Base-by-base conservation (phyloP, 139 green algal genomes). In the Microglena sp. region DNA sequence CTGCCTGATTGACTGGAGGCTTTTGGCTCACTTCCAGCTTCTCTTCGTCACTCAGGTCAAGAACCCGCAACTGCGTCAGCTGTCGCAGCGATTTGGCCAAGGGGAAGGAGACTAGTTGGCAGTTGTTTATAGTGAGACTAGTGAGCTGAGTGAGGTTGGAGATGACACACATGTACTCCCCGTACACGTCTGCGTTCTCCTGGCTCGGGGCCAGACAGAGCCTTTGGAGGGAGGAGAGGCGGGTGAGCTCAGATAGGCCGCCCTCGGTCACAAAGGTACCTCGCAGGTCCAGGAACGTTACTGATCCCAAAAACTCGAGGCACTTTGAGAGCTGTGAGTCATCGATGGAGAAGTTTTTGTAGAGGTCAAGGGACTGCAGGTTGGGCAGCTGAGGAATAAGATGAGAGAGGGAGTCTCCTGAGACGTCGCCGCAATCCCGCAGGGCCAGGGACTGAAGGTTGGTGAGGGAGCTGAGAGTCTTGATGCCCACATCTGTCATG, bases 41-140 rank as follows among this genome's bases (percentile, higher is more conserved):
- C n/a, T n/a, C n/a, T n/a, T 67, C 60, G 31, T 73, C 53, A 56
- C 66, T 74, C 32, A 78, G 45, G 55, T 78, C 72, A 26, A 78
- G 55, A 45, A 65, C 70, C 18, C 55, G 45, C 24, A 78, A 56
- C 22, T 66, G 31, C 22, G 35, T 66, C 21, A 61, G 58, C 24
- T 46, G 53, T 28, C 33, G 44, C 28, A 60, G 53, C n/a, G 60
- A 45, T 3, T 61, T 55, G 30, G 65, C 45, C 53, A 60, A 55
- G 24, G 36, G 35, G 30, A 66, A 65, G 28, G 31, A 57, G 36
- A 60, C 50, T 31, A 71, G 55, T 15, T 21, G 28, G 57, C 66
- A 72, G 66, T 72, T 68, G 35, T 64, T 68, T 59, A 68, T 64
- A 24, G 33, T 56, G 24, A 68, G 59, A 18, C 45, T 64, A 24